These are phyloP conservation scores for Pseudocercospora ulei DNA, from an alignment of 2,329 filamentous ascomycete genomes.

Conservation along the genomic window DNA sequence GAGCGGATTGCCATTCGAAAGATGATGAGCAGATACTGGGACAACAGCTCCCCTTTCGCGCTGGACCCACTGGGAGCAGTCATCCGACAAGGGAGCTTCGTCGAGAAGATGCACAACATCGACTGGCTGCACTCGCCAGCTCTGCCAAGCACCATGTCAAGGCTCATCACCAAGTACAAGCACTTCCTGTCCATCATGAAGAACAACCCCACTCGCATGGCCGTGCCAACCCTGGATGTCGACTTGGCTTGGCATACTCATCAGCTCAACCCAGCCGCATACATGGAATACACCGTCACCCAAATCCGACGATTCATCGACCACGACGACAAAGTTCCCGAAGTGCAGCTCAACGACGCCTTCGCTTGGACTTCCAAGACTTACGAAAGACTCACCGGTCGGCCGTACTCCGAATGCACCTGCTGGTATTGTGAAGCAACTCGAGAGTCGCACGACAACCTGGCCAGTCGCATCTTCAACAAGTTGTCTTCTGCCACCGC, in stretches of 20 bases:
- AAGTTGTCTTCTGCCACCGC: slow-evolving; percentile 34
- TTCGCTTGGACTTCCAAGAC: slow-evolving; percentile 65
- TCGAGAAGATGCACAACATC: slow-evolving; percentile 64
- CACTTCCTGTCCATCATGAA: slow-evolving; percentile 56
- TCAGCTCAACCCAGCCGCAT: slow-evolving; percentile 56
- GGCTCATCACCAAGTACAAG: slow-evolving; percentile 55
- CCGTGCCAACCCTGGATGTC: slow-evolving; percentile 63
- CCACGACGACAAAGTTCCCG: slow-evolving; percentile 75
- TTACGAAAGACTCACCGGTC: slow-evolving; percentile 56
- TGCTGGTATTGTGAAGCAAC: slow-evolving; percentile 78
- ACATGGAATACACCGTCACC: slow-evolving; percentile 50
- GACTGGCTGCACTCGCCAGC: slow-evolving; percentile 70
- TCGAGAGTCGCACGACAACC: slow-evolving; percentile 48
- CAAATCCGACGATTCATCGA: slow-evolving; percentile 55
- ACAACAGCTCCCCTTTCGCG: slow-evolving; percentile 55
- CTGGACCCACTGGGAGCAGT: slow-evolving; percentile 58
- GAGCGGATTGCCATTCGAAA: slow-evolving; percentile 46
- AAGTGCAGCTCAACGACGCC: slow-evolving; percentile 51
- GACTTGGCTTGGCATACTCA: slow-evolving; percentile 76
- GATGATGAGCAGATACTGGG: slow-evolving; percentile 64
- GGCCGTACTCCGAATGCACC: slow-evolving; percentile 65
- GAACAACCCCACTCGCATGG: slow-evolving; percentile 40
- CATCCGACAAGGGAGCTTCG: slow-evolving; percentile 55
- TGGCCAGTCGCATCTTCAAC: slow-evolving; percentile 41
- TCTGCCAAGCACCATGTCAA: slow-evolving; percentile 52